phyloP scores from a whole-genome alignment of 306 rosid species.

The Vigna unguiculata region DNA sequence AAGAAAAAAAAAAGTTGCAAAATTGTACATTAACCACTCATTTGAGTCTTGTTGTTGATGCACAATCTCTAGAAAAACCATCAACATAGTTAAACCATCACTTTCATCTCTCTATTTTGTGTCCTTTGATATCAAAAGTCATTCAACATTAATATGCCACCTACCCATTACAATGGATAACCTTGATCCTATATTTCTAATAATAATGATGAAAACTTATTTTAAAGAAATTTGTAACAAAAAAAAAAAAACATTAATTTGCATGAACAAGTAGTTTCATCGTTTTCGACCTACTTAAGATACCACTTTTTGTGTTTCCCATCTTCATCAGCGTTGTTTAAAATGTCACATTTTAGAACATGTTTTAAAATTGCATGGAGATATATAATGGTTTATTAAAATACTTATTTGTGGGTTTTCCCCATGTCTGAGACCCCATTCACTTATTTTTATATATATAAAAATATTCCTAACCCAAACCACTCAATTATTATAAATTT shows the following conservation, averaged over 20 bases:
- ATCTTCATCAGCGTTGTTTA: too few species aligned
- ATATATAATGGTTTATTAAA: not conserved
- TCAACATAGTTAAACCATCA: too few species aligned
- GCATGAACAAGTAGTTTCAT: not conserved
- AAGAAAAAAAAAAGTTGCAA: too few species aligned
- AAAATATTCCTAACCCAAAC: too few species aligned
- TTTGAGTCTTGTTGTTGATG: too few species aligned
- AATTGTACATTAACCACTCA: too few species aligned
- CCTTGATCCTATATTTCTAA: not conserved
- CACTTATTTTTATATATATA: too few species aligned
- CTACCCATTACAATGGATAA: conserved; percentile 1
- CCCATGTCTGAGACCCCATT: too few species aligned
- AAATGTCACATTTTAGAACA: too few species aligned
- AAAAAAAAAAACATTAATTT: not conserved
- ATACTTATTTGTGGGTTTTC: too few species aligned
- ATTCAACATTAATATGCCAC: not conserved
- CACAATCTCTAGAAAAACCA: too few species aligned
- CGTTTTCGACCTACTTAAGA: not conserved
- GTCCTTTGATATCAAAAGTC: not conserved
- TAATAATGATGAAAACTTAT: not conserved
- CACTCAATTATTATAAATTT: too few species aligned
- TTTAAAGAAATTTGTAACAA: not conserved
- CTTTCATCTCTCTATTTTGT: not conserved
- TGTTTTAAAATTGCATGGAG: not conserved
- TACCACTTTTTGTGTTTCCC: not conserved